Conservation (phyloP, 2,329 filamentous ascomycete species). For the Leptosphaerulina australis region DNA sequence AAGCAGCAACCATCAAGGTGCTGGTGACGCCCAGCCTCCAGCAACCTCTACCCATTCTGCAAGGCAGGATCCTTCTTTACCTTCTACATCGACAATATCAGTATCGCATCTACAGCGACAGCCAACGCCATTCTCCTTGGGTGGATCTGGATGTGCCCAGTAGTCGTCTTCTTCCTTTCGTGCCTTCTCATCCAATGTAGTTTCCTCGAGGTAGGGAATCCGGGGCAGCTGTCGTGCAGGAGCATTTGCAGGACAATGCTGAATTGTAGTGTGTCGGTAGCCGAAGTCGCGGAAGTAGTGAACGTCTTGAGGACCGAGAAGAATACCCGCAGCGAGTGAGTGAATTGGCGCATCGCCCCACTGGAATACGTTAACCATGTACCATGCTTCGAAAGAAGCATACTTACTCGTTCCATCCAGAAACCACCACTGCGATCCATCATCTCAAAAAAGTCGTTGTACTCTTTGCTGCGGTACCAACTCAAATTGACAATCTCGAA, state of each 20-base stretch:
- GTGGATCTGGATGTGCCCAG: constrained; percentile 85
- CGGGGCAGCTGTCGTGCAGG: constrained; percentile 83
- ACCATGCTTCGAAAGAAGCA: not conserved
- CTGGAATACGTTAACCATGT: constrained; percentile 58
- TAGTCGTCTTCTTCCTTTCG: constrained; percentile 93
- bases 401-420: constrained; percentile 93
- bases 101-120: constrained; percentile 97
- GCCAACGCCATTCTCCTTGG: constrained; percentile 94
- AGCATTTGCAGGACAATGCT: constrained; percentile 96
- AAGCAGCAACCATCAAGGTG: constrained; percentile 15
- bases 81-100: constrained; percentile 96
- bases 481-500: constrained; percentile 95
- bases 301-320: constrained; percentile 81
- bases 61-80: constrained; percentile 93
- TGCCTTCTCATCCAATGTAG: constrained; percentile 79
- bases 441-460: constrained; percentile 98
- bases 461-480: constrained; percentile 97
- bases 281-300: constrained; percentile 99
- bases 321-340: constrained; percentile 89
- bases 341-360: constrained; percentile 99
- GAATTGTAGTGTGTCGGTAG: constrained; percentile 97
- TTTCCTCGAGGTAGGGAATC: constrained; percentile 79
- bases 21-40: constrained; percentile 80
- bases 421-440: constrained; percentile 98
- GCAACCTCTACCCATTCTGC: constrained; percentile 97